Base-by-base conservation (phyloP, 2,329 filamentous ascomycete species). In the Aspergillus quadricinctus region DNA sequence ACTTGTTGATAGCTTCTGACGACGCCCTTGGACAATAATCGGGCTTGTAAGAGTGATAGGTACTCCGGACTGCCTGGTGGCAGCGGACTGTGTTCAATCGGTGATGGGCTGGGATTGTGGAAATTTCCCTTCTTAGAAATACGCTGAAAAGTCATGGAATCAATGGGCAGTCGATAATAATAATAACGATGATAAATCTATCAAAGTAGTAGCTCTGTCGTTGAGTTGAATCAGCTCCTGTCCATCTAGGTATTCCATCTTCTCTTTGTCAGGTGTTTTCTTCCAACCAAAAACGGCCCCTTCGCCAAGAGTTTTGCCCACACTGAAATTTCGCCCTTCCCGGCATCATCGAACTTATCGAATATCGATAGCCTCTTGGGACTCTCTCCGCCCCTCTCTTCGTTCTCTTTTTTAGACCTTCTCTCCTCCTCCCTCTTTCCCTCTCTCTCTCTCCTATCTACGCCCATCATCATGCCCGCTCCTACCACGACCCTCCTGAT, bases 401-500 rank as follows among this genome's bases (percentile, higher is more conserved):
- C 49, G 49, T 50, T 31, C 48, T 49, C 29, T 41, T 19, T 49
- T 49, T 49, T 59, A 48, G 35, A 45, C 43, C 53, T 49, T 50
- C 8, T 21, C 5, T 53, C 52, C 21, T 40, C 50, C 51, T 50
- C 21, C 25, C 37, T 48, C 46, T 43, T 14, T 40, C 41, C 25
- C n/a, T 40, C 21, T 35, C 35, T 49, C 21, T 43, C 28, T 48
- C 21, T 40, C 45, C 55, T 28, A 25, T 51, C 54, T 54, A 53
- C 54, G 49, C 35, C 35, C 58, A 70, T 57, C 58, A 70, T 57
- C 66, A 87, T 87, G 84, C 81, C 83, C 62, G 82, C 78, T 66
- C 79, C 83, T 61, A 79, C 82, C 57, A 86, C 80, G 64, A 85
- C 84, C 69, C 81, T 86, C 67, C 79, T 87, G 67, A 85, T 99